Evolutionary conservation across 1,139 yeast genomes (phyloP), one percentile per base, ranked within the genome.

Genomic region (Candida tetrigidarum): DNA sequence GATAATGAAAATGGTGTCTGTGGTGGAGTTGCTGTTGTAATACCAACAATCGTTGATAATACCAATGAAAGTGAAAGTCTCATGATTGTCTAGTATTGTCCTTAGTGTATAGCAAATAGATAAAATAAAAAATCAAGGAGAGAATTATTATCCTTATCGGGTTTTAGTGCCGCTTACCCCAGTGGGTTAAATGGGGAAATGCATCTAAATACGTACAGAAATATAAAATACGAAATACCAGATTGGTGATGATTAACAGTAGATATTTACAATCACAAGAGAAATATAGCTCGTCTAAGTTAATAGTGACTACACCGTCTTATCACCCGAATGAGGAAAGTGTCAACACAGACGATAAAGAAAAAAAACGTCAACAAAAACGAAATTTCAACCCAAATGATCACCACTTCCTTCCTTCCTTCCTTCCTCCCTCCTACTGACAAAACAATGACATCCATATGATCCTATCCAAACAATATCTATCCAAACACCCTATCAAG

Each of bases 401-500:
- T 12, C 11, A 28, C 15, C 32, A 28, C 11, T 6, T n/a, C 32
- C 15, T 12, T 8, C 32, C 5, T 5, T 9, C 9, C 11, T 12
- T 14, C 18, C 15, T 28, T 15, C 18, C 8, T 7, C 32, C n/a
- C n/a, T n/a, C n/a, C n/a, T n/a, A 28, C 7, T 15, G 36, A 14
- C 25, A 7, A 22, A 33, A 38, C 27, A 9, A 43, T 41, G 46
- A 10, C 15, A 12, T 19, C 8, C 42, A 18, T 30, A 46, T 46
- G 49, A 46, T 41, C 14, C 23, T 40, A 22, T 28, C 23, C 11
- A 19, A 11, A n/a, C 7, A 18, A 18, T 43, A 46, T 36, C 9
- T 41, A 20, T 29, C 3, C 22, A 38, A 35, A 4, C 28, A 41
- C 37, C 41, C 25, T 39, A 27, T 43, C 25, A 47, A 47, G 23